Evolutionary conservation across 2,329 filamentous ascomycete species (phyloP), one percentile per base, ranked within the genome.

Genomic region (Talaromyces rugulosus): DNA sequence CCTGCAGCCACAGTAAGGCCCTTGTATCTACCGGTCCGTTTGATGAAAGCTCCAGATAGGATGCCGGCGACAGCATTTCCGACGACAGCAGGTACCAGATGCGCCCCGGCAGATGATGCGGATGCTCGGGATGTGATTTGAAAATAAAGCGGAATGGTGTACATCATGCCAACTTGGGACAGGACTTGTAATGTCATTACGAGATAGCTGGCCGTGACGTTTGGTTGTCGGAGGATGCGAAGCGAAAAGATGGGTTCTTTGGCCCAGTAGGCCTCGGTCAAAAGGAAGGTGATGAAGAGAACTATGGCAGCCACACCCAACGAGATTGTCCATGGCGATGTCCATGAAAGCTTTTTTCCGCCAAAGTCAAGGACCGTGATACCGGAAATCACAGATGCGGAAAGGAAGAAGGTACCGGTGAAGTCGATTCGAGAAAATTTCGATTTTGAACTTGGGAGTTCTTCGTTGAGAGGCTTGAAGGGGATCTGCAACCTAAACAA

Each of bases 111-210:
- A 1, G 78, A 74, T 0, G 87, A 86, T 52, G 83, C 85, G 0
- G 84, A 85, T 2, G 81, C 82, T 0, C 79, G 76, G 5, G 82
- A 76, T 0, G 87, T 87, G 0, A 88, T 82, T 62, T 89, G 85
- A 65, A 91, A 91, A 73, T 91, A 91, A 0, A 91, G 73, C 0
- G 89, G 89, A 0, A 90, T 82, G 0, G 83, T 82, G 59, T 86
- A 87, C 83, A 90, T 87, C 69, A 87, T 78, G 74, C 80, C 82
- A 8, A 86, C 72, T 67, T 91, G 89, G 0, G 86, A 84, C 0
- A 81, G 79, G 0, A 78, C 74, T 64, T 89, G 87, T 0, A 83
- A 74, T 2, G 77, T 75, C 27, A 80, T 77, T 42, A 87, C 82
- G 0, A 71, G 31, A 36, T 74, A 75, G 53, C 71, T 72, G 1